These are phyloP conservation scores for Wickerhamomyces sp. DNA, from an alignment of 1,139 yeast species.

Conservation along the genomic window DNA sequence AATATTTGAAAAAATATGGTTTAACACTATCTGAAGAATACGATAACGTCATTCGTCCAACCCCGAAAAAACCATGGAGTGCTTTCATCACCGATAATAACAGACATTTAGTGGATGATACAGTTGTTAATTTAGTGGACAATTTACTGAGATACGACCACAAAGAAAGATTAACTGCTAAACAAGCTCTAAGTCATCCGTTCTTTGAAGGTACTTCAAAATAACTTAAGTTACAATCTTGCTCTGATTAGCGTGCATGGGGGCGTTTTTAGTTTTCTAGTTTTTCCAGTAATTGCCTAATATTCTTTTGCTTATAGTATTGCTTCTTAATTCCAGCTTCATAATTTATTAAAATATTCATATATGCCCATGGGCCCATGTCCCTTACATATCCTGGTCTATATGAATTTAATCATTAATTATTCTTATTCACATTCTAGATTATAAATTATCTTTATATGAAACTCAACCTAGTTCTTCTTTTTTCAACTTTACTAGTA, in stretches of 20 bases:
- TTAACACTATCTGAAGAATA: conserved; percentile 76
- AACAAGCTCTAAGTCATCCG: conserved; percentile 89
- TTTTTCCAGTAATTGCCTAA: too few species aligned
- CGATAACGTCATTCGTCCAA: conserved; percentile 69
- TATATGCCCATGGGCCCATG: too few species aligned
- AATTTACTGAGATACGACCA: conserved; percentile 86
- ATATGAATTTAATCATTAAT: too few species aligned
- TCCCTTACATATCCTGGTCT: too few species aligned
- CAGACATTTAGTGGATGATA: conserved; percentile 61
- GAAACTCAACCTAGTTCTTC: conserved; percentile 16
- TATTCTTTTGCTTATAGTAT: too few species aligned
- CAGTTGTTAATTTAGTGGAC: conserved; percentile 80
- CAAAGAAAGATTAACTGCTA: conserved; percentile 89
- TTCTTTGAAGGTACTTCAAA: conserved; percentile 38
- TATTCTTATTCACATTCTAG: too few species aligned
- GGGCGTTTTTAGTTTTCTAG: too few species aligned
- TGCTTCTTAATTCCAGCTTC: too few species aligned
- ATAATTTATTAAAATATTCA: too few species aligned
- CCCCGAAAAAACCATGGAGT: conserved; percentile 86
- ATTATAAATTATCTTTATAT: conserved; percentile 8
- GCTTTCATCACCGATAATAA: conserved; percentile 74
- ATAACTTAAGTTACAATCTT: neutral
- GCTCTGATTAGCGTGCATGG: neutral
- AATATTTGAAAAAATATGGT: conserved; percentile 71
- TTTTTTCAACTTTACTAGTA: conserved; percentile 5